A percentile compares a stretch with the other conserved stretches of the same genome.
These are phyloP conservation scores for Phytophthora melonis DNA, from an alignment of 352 stramenopile genomes.

Conservation along the genomic window DNA sequence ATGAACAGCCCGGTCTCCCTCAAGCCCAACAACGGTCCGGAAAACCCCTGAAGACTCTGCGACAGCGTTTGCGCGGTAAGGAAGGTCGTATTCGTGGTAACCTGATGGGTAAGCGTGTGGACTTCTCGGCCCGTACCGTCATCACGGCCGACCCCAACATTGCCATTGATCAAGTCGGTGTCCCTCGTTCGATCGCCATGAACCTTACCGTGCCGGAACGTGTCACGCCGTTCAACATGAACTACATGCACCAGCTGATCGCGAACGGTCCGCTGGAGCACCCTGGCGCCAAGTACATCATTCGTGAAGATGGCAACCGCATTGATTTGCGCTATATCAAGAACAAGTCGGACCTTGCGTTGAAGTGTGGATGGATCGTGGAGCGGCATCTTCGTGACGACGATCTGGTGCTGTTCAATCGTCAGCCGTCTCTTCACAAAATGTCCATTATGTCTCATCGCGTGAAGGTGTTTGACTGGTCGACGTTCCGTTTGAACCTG, in stretches of 20 bases:
- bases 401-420: constrained; percentile 99
- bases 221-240: constrained; percentile 99
- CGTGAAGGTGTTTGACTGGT: constrained; percentile 99
- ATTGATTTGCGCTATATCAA: constrained; percentile 99
- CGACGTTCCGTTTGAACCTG: constrained; percentile 99
- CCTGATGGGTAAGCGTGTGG: constrained; percentile 99
- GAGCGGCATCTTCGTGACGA: constrained; percentile 98
- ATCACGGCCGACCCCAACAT: constrained; percentile 99
- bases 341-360: constrained; percentile 95
- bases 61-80: constrained; percentile 97
- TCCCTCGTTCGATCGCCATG: constrained; percentile 98
- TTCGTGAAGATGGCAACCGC: constrained; percentile 96
- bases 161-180: constrained; percentile 98
- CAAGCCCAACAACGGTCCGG: constrained; percentile 97
- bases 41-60: constrained; percentile 98
- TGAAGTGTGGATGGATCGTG: constrained; percentile 99
- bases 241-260: constrained; percentile 96
- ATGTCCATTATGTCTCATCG: constrained; percentile 99
- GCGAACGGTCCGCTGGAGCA: constrained; percentile 96
- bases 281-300: constrained; percentile 98
- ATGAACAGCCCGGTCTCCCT: constrained; percentile 96
- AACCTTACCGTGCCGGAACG: constrained; percentile 98
- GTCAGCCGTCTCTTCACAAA: constrained; percentile 99
- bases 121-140: constrained; percentile 99
- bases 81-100: constrained; percentile 99